Conservation (phyloP, 1,284 basidiomycete species). For the Sporisorium sorghi region DNA sequence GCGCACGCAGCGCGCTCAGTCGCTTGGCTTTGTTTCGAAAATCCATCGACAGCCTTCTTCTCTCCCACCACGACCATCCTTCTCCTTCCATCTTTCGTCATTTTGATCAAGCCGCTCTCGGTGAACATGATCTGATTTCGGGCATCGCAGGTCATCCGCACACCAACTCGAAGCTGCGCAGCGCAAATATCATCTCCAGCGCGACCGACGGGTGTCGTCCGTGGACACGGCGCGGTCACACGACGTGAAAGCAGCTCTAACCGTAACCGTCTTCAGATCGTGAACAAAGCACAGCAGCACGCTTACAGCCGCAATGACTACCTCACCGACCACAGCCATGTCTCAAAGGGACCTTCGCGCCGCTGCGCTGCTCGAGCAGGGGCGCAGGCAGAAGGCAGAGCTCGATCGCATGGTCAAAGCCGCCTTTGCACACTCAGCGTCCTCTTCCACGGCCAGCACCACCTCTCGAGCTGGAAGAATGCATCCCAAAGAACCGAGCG, state of each 20-base stretch:
- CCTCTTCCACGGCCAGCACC: conserved; percentile 14
- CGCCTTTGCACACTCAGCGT: conserved; percentile 35
- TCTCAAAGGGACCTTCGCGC: conserved; percentile 42
- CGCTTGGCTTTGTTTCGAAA: background rate
- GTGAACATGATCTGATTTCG: conserved; percentile 23
- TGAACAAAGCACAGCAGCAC: background rate
- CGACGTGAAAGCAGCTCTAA: background rate
- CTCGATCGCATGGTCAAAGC: conserved; percentile 49
- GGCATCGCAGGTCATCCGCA: background rate
- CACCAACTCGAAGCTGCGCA: background rate
- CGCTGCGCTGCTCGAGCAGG: conserved; percentile 45
- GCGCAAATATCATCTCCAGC: conserved; percentile 15
- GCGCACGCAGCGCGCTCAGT: conserved; percentile 2
- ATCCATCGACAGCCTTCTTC: background rate
- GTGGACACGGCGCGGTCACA: conserved; percentile 19
- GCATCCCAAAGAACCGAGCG: conserved; percentile 32
- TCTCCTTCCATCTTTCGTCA: background rate
- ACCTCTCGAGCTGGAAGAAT: conserved; percentile 35
- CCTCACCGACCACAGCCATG: conserved; percentile 28
- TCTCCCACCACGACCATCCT: background rate
- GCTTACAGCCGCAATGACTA: conserved; percentile 9
- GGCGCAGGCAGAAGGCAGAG: conserved; percentile 46
- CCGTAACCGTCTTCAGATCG: background rate
- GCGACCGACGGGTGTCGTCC: conserved; percentile 16
- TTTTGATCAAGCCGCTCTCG: background rate